phyloP scores from a whole-genome alignment of 164 flowering plant genomes.

The Dillenia turbinata region DNA sequence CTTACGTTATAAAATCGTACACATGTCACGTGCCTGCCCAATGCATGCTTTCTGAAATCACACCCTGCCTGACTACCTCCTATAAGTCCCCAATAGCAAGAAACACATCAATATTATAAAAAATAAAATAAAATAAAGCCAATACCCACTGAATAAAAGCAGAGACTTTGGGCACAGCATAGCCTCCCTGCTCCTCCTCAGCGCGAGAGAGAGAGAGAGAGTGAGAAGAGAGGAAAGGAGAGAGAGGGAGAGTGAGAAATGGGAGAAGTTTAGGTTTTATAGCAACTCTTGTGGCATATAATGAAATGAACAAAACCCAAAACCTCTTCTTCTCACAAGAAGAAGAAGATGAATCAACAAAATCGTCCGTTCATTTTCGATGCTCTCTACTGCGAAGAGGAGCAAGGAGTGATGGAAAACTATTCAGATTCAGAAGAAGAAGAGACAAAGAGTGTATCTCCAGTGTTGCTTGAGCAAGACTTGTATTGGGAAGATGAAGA shows the following conservation, averaged over 20 bases:
- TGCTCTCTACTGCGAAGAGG: slow-evolving; percentile 60
- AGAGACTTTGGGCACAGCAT: background rate
- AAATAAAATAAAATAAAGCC: slow-evolving; percentile 18
- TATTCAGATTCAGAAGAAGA: slow-evolving; percentile 6
- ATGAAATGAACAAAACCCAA: slow-evolving; percentile 26
- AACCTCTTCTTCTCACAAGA: slow-evolving; percentile 48
- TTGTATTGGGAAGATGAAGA: slow-evolving; percentile 64
- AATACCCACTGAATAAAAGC: slow-evolving; percentile 1
- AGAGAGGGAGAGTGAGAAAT: slow-evolving; percentile 10
- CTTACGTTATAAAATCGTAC: no score
- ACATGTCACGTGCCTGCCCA: no score
- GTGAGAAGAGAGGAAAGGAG: slow-evolving; percentile 11
- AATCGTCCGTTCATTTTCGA: slow-evolving; percentile 28
- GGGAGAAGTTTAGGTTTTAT: slow-evolving; percentile 3
- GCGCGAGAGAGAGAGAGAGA: slow-evolving; percentile 14
- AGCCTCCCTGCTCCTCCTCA: no score
- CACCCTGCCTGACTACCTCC: no score
- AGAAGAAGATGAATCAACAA: slow-evolving; percentile 44
- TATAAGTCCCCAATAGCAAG: no score
- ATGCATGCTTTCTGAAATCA: no score
- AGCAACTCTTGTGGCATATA: background rate
- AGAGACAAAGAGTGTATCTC: slow-evolving; percentile 2
- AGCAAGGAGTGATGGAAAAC: slow-evolving; percentile 31
- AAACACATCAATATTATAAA: background rate
- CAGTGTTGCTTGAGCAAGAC: slow-evolving; percentile 35